Base-by-base conservation (phyloP, 306 rosid genomes). In the Cotoneaster glaucophyllus region DNA sequence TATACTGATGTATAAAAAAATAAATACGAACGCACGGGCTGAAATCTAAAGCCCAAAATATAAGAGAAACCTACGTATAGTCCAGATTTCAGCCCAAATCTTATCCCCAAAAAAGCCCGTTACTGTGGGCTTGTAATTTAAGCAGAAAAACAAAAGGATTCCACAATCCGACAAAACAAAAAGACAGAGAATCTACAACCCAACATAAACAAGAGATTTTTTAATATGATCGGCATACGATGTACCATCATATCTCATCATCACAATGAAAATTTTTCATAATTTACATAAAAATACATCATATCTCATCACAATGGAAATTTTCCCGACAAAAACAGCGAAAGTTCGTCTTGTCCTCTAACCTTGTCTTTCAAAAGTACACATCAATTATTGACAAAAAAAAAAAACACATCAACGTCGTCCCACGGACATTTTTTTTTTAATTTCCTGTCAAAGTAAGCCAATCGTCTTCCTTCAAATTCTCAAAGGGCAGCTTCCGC, bases 211-310 rank as follows among this genome's bases (percentile, higher is more conserved):
- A 0, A 34, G 2, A 6, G 8, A 34, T 34, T 34, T 34, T 34
- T 34, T 34, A 34, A 0, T 6, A 0, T 34, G 0, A 1, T 6
- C 9, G 2, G 0, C n/a, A n/a, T n/a, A n/a, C n/a, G n/a, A n/a
- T n/a, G n/a, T n/a, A n/a, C n/a, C n/a, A n/a, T n/a, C n/a, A n/a
- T n/a, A n/a, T n/a, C n/a, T n/a, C n/a, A n/a, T n/a, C n/a, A n/a
- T n/a, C n/a, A n/a, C n/a, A n/a, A n/a, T n/a, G n/a, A n/a, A n/a
- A 25, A 25, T 25, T 25, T 25, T 25, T 1, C 26, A 25, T 1
- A 1, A 25, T 25, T 25, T 25, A 25, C 26, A 25, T 25, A 25
- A 25, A 25, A 25, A 25, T 1, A 25, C 26, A 1, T 25, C 1
- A 25, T 25, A 25, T 25, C 1, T 1, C 26, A 25, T 25, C 26